A percentile compares a stretch with the other conserved stretches of the same genome.
Evolutionary conservation across 2,329 filamentous ascomycete species (phyloP).

Genomic region (Sphaerulina vaccinii): DNA sequence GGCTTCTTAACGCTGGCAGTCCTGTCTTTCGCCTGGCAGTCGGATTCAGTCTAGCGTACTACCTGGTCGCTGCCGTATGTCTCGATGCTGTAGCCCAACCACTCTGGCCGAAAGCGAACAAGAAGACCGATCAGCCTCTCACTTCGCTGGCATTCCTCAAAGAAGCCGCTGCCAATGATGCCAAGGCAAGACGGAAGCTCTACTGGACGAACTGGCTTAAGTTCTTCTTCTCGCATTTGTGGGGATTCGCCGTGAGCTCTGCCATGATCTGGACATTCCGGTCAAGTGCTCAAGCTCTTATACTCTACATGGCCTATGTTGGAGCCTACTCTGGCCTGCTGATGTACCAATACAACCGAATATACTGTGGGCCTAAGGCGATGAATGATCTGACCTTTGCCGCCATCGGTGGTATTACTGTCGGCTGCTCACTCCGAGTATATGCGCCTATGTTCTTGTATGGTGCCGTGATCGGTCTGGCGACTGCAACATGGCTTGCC

Average conservation of each 20-base stretch:
- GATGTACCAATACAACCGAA: constrained; percentile 53
- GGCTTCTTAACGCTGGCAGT: constrained; percentile 38
- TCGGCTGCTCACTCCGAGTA: constrained; percentile 48
- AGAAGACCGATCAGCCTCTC: constrained; percentile 22
- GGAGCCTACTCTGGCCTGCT: constrained; percentile 53
- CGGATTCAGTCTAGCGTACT: constrained; percentile 58
- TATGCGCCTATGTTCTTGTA: constrained; percentile 45
- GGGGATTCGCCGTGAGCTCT: constrained; percentile 52
- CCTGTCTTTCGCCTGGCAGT: constrained; percentile 48
- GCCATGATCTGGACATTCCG: constrained; percentile 56
- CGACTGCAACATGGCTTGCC: constrained; percentile 52
- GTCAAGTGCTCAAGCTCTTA: constrained; percentile 41
- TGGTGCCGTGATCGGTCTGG: constrained; percentile 51
- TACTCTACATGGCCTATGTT: constrained; percentile 53
- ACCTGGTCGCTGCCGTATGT: constrained; percentile 56
- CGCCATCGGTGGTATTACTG: constrained; percentile 46
- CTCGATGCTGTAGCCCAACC: constrained; percentile 50
- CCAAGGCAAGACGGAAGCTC: constrained; percentile 47
- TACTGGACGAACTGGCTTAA: constrained; percentile 53
- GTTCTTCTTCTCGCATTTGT: constrained; percentile 54
- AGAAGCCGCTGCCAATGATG: constrained; percentile 46
- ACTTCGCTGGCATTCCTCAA: constrained; percentile 38
- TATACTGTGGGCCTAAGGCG: constrained; percentile 48
- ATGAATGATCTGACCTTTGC: constrained; percentile 51
- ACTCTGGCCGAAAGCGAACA: constrained; percentile 24